Evolutionary conservation across 768 basidiomycete species (phyloP).

Genomic region (Lactarius akahatsu): DNA sequence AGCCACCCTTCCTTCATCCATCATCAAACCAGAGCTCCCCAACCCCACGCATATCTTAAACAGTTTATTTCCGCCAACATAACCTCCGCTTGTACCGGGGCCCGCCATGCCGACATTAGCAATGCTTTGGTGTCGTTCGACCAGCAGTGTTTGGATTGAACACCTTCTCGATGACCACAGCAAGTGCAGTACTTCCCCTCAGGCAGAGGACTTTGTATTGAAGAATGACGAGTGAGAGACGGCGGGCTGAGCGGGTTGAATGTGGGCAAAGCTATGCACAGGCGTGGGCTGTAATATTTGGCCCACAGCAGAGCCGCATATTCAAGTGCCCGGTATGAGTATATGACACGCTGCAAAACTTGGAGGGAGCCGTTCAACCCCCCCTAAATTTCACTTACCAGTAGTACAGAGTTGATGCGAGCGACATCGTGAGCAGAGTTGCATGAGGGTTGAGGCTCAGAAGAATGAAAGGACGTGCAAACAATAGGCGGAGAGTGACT

Average conservation of each 20-base stretch:
- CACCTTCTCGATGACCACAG: slow-evolving; percentile 77
- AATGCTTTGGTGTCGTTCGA: slow-evolving; percentile 72
- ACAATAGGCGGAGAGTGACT: too few species aligned
- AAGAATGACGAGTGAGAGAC: slow-evolving; percentile 65
- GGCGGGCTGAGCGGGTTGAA: slow-evolving; percentile 83
- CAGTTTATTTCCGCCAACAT: slow-evolving; percentile 79
- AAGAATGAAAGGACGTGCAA: too few species aligned
- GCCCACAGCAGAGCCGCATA: slow-evolving; percentile 47
- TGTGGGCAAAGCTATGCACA: slow-evolving; percentile 89
- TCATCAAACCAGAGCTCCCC: slow-evolving; percentile 74
- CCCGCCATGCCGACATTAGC: slow-evolving; percentile 77
- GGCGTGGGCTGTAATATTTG: slow-evolving; percentile 70
- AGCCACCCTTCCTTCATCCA: slow-evolving; percentile 73
- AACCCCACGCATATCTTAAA: slow-evolving; percentile 80
- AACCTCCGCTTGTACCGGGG: slow-evolving; percentile 57
- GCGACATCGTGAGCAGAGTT: slow-evolving; percentile 16
- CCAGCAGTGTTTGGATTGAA: slow-evolving; percentile 85
- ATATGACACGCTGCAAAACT: slow-evolving; percentile 40
- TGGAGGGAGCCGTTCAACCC: too few species aligned
- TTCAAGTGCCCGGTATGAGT: slow-evolving; percentile 64
- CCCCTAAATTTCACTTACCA: too few species aligned
- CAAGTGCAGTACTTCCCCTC: slow-evolving; percentile 68
- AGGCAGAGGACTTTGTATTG: slow-evolving; percentile 74
- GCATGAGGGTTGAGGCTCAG: too few species aligned
- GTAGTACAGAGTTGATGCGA: too few species aligned